Evolutionary conservation across 140 eudicot genomes (phyloP), one percentile per base, ranked within the genome.

Genomic region (Senecio squalidus): DNA sequence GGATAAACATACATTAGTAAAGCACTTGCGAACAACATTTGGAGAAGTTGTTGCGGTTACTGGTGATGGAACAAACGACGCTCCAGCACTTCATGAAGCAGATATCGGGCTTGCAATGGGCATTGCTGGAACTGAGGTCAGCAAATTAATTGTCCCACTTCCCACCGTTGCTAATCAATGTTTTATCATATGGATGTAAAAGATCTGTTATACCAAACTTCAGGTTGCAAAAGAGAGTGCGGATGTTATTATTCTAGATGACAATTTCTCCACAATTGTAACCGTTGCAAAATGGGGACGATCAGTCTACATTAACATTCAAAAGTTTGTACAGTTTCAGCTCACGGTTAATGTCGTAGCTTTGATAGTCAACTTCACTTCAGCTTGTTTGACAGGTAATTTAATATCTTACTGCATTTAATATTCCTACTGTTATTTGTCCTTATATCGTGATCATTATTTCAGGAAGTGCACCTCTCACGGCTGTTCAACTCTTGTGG

Each of bases 71-170:
- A 93, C 99, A 20, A 93, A 93, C 66, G 99, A 92, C 58, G 95
- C 99, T 21, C 99, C 99, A 15, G 99, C 99, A 49, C 96, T 92
- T 50, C 99, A 93, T 74, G 99, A 93, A 76, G 99, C 99, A 14
- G 99, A 93, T 76, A 88, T 93, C 43, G 99, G 99, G 58, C 95
- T 93, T 75, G 99, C 99, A 46, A 93, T 93, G 99, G 99, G 99
- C 44, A 88, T 93, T 70, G 99, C 99, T 38, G 99, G 99, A 28
- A 93, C 99, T 39, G 99, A 93, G 95, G 99, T 88, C 47, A 58
- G 69, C 67, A 60, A 27, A 50, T 64, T 79, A 36, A 22, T 0
- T 0, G 1, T 29, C 0, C 17, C 43, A 28, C 23, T 43, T 23
- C 22, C 46, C 7, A 21, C 34, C 29, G 13, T 31, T 41, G 45